phyloP scores from a whole-genome alignment of 768 basidiomycete genomes.

The Amanita brunnescens region DNA sequence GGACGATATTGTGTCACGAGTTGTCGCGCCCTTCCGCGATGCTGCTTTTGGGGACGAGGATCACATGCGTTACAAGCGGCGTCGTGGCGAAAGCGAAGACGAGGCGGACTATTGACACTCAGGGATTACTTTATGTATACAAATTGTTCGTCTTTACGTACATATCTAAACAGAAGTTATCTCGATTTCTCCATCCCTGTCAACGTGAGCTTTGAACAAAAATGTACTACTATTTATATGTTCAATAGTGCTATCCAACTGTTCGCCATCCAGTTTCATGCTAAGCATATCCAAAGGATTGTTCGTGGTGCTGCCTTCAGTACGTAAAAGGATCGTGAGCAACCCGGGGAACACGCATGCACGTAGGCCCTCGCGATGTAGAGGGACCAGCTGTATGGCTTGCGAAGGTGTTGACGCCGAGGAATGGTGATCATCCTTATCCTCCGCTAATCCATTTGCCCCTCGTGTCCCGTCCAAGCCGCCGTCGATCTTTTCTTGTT shows the following conservation, averaged over 20 bases:
- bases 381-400: background rate
- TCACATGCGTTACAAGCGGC: constrained; percentile 7
- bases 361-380: background rate
- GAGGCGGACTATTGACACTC: background rate
- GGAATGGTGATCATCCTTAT: background rate
- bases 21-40: constrained; percentile 27
- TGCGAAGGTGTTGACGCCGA: background rate
- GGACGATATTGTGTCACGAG: constrained; percentile 56
- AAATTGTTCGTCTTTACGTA: background rate
- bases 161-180: background rate
- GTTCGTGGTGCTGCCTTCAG: background rate
- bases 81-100: background rate
- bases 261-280: background rate
- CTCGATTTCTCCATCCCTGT: constrained; percentile 1
- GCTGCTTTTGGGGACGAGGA: constrained; percentile 1
- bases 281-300: background rate
- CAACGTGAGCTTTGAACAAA: background rate
- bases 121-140: background rate
- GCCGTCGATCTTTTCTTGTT: background rate
- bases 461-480: background rate
- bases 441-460: no score
- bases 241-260: background rate
- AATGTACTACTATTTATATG: background rate
- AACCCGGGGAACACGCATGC: background rate
- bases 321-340: background rate